Evolutionary conservation across 345 rosid species (phyloP), one percentile per base, ranked within the genome.

Genomic region (Lumnitzera racemosa): DNA sequence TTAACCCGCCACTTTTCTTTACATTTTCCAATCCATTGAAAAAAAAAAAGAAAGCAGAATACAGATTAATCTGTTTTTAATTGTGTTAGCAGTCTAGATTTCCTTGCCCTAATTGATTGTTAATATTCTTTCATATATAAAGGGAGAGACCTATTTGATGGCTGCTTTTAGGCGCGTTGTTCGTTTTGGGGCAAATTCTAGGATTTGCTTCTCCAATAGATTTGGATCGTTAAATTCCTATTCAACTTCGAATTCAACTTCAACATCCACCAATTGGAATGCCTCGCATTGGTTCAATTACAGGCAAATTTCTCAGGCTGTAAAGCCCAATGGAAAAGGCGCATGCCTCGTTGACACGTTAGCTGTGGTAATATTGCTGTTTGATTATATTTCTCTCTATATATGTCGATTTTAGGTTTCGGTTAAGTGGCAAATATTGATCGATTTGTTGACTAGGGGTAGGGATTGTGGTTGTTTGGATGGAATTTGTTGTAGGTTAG

Each of bases 291-390:
- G 74, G 31, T 61, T 73, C 13, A 70, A 68, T 16, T 57, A 29
- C 66, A 66, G 95, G 13, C 75, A 64, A 20, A 69, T 84, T 36
- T 90, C 92, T 8, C 82, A 90, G 68, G 90, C 87, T 55, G 83
- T 60, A 29, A 82, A 81, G 58, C 58, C 82, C 47, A 82, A 76
- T 23, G 89, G 81, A 12, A 95, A 82, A 16, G 91, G 94, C 20
- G 96, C 94, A 0, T 95, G 87, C 64, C 96, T 88, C 53, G 97
- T 95, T 15, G 94, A 90, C 61, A 95, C 99, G n/a, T 72, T 90
- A 77, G 95, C 88, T 64, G 74, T 95, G 84, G 97, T 88, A 80
- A 66, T 56, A 5, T 36, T 36, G 9, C 43, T 36, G 43, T 36
- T 36, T 9, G 43, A 9, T 36, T 36, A 7, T 36, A 4, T 36